Evolutionary conservation across 2,329 filamentous ascomycete species (phyloP).

Genomic region (Talaromyces piceae): DNA sequence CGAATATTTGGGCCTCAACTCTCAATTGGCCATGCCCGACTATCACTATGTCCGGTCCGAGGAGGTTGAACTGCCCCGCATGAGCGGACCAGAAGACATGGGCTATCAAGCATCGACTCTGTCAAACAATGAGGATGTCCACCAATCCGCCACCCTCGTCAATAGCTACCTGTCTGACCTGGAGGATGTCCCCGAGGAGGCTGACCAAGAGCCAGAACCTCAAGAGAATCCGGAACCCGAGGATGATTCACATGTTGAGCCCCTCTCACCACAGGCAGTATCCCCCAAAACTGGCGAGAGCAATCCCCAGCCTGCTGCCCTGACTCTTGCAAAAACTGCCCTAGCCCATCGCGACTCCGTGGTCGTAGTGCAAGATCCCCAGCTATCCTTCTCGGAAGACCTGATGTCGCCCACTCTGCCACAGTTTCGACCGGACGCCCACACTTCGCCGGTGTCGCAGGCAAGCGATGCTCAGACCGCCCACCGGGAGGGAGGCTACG

Average conservation of each 20-base stretch:
- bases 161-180: constrained; percentile 34
- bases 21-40: constrained; percentile 6
- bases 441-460: constrained; percentile 14
- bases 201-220: constrained; percentile 24
- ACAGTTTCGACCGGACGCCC: constrained; percentile 16
- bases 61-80: constrained; percentile 16
- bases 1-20: constrained; percentile 30
- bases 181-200: constrained; percentile 41
- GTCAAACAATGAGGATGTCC: constrained; percentile 25
- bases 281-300: constrained; percentile 13
- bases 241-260: constrained; percentile 14
- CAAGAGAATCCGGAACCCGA: constrained; percentile 18
- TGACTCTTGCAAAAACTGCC: constrained; percentile 8
- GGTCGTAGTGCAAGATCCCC: constrained; percentile 23
- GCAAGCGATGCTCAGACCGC: constrained; percentile 12
- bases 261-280: neutral
- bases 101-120: constrained; percentile 35
- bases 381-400: constrained; percentile 38
- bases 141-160: constrained; percentile 31
- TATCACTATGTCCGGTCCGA: neutral
- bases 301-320: constrained; percentile 11
- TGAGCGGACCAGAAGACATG: constrained; percentile 16
- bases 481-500: constrained; percentile 16
- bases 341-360: constrained; percentile 23
- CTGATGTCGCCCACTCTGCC: constrained; percentile 36